These are phyloP conservation scores for Acidomyces sp. DNA, from an alignment of 495 filamentous ascomycete species.

Conservation along the genomic window DNA sequence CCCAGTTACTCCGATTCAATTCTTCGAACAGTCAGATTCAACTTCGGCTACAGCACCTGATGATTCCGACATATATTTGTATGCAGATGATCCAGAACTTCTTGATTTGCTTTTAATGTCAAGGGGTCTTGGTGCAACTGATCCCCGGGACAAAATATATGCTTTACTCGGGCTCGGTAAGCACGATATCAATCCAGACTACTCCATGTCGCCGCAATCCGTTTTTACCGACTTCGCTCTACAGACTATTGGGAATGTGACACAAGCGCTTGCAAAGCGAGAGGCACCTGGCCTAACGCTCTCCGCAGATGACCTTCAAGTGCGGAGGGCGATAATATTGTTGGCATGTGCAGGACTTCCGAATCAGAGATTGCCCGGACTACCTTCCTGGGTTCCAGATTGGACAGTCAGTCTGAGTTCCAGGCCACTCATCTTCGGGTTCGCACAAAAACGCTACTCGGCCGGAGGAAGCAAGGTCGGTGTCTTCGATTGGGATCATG, in stretches of 20 bases:
- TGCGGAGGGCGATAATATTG: slow-evolving; percentile 12
- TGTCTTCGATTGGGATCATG: slow-evolving; percentile 9
- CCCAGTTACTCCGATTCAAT: neutral
- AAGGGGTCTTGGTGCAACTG: slow-evolving; percentile 14
- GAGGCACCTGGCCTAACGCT: neutral
- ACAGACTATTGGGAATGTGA: slow-evolving; percentile 14
- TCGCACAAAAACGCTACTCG: slow-evolving; percentile 1
- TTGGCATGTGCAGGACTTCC: slow-evolving; percentile 12
- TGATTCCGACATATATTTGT: neutral
- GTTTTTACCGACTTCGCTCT: slow-evolving; percentile 15
- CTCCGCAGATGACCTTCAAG: neutral
- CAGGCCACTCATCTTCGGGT: slow-evolving; percentile 14
- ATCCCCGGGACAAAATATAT: slow-evolving; percentile 20
- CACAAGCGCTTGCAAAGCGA: neutral
- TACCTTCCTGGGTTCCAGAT: slow-evolving; percentile 17
- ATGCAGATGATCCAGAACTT: slow-evolving; percentile 14
- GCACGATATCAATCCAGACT: slow-evolving; percentile 18
- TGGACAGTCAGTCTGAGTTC: slow-evolving; percentile 12
- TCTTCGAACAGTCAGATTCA: neutral
- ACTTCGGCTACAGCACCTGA: slow-evolving; percentile 1
- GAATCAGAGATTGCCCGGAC: slow-evolving; percentile 10
- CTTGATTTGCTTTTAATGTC: slow-evolving; percentile 18
- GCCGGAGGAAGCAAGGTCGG: slow-evolving; percentile 11
- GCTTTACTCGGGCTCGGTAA: slow-evolving; percentile 14
- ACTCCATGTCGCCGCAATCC: slow-evolving; percentile 4